phyloP scores from a whole-genome alignment of 768 basidiomycete genomes.

The Lepiota brunneoincarnata region DNA sequence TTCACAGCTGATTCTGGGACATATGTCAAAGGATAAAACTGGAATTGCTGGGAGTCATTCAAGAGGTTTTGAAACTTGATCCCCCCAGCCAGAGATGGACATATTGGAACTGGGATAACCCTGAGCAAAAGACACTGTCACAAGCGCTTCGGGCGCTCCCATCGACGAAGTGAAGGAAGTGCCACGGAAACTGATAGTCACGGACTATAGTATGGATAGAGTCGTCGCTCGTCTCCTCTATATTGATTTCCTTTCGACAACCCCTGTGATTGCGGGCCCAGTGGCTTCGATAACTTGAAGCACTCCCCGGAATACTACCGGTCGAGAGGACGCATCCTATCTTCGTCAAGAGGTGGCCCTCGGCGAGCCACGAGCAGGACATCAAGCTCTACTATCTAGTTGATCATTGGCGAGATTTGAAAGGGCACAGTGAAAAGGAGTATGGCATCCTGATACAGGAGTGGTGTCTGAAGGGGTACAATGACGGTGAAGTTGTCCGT shows the following conservation, averaged over 20 bases:
- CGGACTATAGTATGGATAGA: slow-evolving; percentile 59
- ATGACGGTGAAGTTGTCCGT: slow-evolving; percentile 41
- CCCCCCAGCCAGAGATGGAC: not conserved
- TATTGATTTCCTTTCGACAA: slow-evolving; percentile 38
- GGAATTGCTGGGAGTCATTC: slow-evolving; percentile 34
- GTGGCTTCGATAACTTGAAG: too few species aligned
- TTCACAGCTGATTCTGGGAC: slow-evolving; percentile 58
- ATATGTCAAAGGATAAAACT: slow-evolving; percentile 44
- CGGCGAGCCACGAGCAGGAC: slow-evolving; percentile 52
- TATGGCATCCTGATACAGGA: slow-evolving; percentile 40
- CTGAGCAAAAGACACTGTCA: slow-evolving; percentile 14
- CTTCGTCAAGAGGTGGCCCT: slow-evolving; percentile 42
- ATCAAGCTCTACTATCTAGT: slow-evolving; percentile 38
- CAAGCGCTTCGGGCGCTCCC: slow-evolving; percentile 10
- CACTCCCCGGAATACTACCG: not conserved
- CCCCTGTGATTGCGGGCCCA: not conserved
- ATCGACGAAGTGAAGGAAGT: slow-evolving; percentile 10
- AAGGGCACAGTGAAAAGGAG: slow-evolving; percentile 29
- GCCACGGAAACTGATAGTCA: slow-evolving; percentile 43
- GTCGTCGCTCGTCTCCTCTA: slow-evolving; percentile 47
- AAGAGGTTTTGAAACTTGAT: slow-evolving; percentile 27
- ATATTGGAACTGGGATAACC: not conserved
- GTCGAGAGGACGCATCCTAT: not conserved
- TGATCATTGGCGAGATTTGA: slow-evolving; percentile 37
- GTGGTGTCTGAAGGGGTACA: slow-evolving; percentile 51